These are phyloP conservation scores for Tulasnella sp. DNA, from an alignment of 768 basidiomycete species.

Conservation along the genomic window DNA sequence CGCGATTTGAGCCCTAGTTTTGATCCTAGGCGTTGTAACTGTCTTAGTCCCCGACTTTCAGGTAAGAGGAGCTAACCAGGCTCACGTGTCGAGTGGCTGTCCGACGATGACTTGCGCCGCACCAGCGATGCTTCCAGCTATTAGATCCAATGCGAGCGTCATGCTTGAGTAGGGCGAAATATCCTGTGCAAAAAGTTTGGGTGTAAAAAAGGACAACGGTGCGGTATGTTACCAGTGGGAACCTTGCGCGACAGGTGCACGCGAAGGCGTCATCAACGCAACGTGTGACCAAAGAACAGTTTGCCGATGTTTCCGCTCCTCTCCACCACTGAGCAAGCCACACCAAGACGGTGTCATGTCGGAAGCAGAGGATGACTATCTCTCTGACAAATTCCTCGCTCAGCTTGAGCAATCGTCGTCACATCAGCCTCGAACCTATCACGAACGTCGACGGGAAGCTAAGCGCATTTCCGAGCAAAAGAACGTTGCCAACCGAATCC, in stretches of 20 bases:
- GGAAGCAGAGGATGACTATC: conserved; percentile 77
- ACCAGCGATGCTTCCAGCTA: conserved; percentile 86
- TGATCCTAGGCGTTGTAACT: conserved; percentile 53
- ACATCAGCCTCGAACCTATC: conserved; percentile 48
- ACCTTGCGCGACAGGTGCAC: neutral
- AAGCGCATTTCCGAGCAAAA: conserved; percentile 53
- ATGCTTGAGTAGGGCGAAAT: neutral
- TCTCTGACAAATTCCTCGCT: conserved; percentile 79
- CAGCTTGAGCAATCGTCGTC: conserved; percentile 37
- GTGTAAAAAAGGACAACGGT: neutral
- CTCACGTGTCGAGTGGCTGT: conserved; percentile 73
- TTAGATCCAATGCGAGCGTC: conserved; percentile 48
- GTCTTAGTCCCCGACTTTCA: neutral
- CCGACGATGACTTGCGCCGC: conserved; percentile 94
- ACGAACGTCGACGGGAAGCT: conserved; percentile 64
- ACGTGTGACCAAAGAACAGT: neutral
- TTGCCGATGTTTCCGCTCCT: neutral
- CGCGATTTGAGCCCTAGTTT: conserved; percentile 83
- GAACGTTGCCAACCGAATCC: conserved; percentile 59
- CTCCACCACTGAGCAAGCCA: neutral
- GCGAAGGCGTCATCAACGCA: neutral
- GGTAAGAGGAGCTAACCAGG: neutral
- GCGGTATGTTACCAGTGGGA: neutral
- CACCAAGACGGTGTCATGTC: conserved; percentile 46
- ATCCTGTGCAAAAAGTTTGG: neutral